A percentile compares a stretch with the other conserved stretches of the same genome.
Evolutionary conservation across 1,139 yeast species (phyloP).

Genomic region (Debaryomycetaceae sp.): DNA sequence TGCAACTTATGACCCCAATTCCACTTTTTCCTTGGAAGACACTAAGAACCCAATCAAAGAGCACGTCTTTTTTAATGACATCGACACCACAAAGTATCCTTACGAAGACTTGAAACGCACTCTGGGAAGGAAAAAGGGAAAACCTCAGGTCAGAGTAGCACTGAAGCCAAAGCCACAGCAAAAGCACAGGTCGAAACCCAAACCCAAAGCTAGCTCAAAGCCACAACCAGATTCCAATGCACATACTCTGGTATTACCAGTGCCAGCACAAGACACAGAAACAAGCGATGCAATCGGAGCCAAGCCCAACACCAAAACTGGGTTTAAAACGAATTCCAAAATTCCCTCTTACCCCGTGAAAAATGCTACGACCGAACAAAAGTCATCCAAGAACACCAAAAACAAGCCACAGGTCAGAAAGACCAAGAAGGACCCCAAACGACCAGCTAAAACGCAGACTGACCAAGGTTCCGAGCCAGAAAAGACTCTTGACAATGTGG

Average conservation of each 20-base stretch:
- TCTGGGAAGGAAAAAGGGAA: constrained; percentile 2
- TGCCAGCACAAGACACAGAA: neutral
- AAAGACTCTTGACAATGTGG: constrained; percentile 11
- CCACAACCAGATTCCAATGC: neutral
- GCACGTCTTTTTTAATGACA: constrained; percentile 32
- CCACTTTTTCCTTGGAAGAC: constrained; percentile 20
- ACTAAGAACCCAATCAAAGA: constrained; percentile 15
- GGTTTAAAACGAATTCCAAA: neutral
- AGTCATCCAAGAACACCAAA: neutral
- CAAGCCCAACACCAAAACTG: neutral
- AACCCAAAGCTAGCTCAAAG: neutral
- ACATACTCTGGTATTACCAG: neutral
- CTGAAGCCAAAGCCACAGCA: neutral
- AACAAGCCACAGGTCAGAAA: neutral
- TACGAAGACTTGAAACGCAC: constrained; percentile 14
- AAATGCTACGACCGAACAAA: neutral
- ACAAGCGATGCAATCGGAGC: neutral
- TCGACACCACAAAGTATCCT: constrained; percentile 36
- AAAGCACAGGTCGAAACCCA: neutral
- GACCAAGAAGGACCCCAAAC: neutral
- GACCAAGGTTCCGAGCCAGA: neutral
- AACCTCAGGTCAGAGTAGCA: constrained; percentile 2
- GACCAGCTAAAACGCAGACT: neutral
- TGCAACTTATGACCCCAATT: constrained; percentile 26
- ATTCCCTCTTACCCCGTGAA: neutral